phyloP scores from a whole-genome alignment of 1,139 yeast species.

The Yarrowia galli region DNA sequence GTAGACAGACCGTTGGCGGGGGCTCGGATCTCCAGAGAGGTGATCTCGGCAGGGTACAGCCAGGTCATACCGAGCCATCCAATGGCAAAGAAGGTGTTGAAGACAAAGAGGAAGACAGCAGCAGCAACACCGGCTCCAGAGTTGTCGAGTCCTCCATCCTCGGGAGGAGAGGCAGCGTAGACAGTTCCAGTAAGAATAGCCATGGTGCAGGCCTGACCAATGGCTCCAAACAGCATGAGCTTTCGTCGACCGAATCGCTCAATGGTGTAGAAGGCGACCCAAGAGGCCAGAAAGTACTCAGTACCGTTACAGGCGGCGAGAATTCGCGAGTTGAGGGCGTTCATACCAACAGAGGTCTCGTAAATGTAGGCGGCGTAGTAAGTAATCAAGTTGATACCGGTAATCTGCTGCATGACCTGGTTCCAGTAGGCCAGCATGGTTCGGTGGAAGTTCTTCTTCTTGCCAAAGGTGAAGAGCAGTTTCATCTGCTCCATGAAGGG shows the following conservation, averaged over 20 bases:
- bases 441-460: conserved; percentile 50
- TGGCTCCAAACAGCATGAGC: conserved; percentile 54
- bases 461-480: conserved; percentile 67
- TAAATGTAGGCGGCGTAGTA: conserved; percentile 56
- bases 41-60: conserved; percentile 52
- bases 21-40: conserved; percentile 64
- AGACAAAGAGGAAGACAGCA: conserved; percentile 61
- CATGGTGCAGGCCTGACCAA: conserved; percentile 48
- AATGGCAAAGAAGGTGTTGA: conserved; percentile 62
- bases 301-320: conserved; percentile 61
- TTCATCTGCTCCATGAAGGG: conserved; percentile 45
- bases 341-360: conserved; percentile 56
- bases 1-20: conserved; percentile 62
- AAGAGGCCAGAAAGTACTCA: conserved; percentile 60
- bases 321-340: conserved; percentile 53
- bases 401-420: conserved; percentile 58
- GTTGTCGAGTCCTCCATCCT: conserved; percentile 47
- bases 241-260: conserved; percentile 72
- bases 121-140: conserved; percentile 49
- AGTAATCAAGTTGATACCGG: conserved; percentile 73
- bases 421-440: conserved; percentile 67
- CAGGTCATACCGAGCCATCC: conserved; percentile 64
- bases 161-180: conserved; percentile 42
- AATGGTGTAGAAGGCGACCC: conserved; percentile 56
- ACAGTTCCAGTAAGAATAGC: conserved; percentile 45